Base-by-base conservation (phyloP, 441 rosid species). In the Corymbia calophylla region DNA sequence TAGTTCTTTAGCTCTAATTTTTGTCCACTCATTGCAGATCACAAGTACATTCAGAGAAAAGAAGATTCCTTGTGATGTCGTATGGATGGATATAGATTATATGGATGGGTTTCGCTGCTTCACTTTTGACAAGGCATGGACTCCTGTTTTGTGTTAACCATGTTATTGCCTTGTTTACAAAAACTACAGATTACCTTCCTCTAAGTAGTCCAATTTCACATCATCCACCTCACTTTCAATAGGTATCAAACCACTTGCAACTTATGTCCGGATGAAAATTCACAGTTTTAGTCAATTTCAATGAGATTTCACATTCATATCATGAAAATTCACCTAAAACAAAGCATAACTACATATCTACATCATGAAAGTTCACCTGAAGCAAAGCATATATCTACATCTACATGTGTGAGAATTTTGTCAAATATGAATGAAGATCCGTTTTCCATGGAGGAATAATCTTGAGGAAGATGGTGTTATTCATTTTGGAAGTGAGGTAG, bases 61-160 rank as follows among this genome's bases (percentile, higher is more conserved):
- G 93, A 95, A 92, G 88, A 96, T 98, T 90, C 99, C 99, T 82
- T 91, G 97, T 92, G 99, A 98, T 90, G 99, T 94, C 88, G 93
- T 98, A 93, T 98, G 99, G 99, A 98, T 98, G 99, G 99, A 98
- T 91, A 98, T 98, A 90, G 99, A 97, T 91, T 98, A 98, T 93
- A 98, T 98, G 99, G 99, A 98, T 90, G 97, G 98, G n/a, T 98
- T 97, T 92, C 96, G 99, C 77, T 98, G 99, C 95, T 98, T 98
- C 93, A 98, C 99, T 90, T 96, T 97, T 87, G 96, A 97, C 92
- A 91, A 95, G 99, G 99, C 92, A 94, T 89, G 95, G 90, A 86
- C 62, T 89, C 80, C 77, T 31, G 44, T 32, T 53, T 89, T 53
- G 73, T 49, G 49, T 64, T 80, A 60, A 86, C 53, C 47, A 87